Percentiles rank a stretch among this genome's conserved stretches.
phyloP scores from a whole-genome alignment of 805 yeast genomes.

The Komagataella mondaviorum region DNA sequence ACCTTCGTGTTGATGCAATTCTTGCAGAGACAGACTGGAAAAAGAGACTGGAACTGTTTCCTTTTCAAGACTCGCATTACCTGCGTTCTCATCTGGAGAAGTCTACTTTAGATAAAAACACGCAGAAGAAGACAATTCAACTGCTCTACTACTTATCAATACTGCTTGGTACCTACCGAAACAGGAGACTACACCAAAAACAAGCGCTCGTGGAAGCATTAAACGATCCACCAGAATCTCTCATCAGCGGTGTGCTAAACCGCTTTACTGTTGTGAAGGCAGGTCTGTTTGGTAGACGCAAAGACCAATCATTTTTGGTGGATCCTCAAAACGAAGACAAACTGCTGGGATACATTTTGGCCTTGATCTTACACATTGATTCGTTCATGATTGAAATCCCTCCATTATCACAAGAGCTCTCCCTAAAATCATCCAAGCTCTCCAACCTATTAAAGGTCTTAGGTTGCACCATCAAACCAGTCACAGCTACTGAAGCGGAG shows the following conservation, averaged over 20 bases:
- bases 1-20: slow-evolving; percentile 51
- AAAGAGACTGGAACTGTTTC: slow-evolving; percentile 43
- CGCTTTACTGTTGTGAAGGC: slow-evolving; percentile 59
- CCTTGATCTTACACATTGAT: slow-evolving; percentile 62
- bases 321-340: slow-evolving; percentile 88
- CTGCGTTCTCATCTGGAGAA: slow-evolving; percentile 31
- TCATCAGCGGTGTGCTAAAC: slow-evolving; percentile 59
- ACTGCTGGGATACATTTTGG: slow-evolving; percentile 66
- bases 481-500: slow-evolving; percentile 64
- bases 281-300: slow-evolving; percentile 58
- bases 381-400: slow-evolving; percentile 61
- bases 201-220: slow-evolving; percentile 44
- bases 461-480: slow-evolving; percentile 69
- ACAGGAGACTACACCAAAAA: slow-evolving; percentile 53
- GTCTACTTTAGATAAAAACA: slow-evolving; percentile 22
- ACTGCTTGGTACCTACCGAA: slow-evolving; percentile 65
- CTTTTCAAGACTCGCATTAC: slow-evolving; percentile 42
- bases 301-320: slow-evolving; percentile 61
- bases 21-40: slow-evolving; percentile 39
- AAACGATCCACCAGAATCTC: slow-evolving; percentile 56
- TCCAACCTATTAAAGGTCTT: slow-evolving; percentile 59
- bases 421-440: slow-evolving; percentile 64
- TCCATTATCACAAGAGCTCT: slow-evolving; percentile 76
- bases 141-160: slow-evolving; percentile 71
- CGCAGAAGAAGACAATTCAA: slow-evolving; percentile 46